Evolutionary conservation across 805 yeast genomes (phyloP).

Genomic region (Kodamaea neixiangensis): DNA sequence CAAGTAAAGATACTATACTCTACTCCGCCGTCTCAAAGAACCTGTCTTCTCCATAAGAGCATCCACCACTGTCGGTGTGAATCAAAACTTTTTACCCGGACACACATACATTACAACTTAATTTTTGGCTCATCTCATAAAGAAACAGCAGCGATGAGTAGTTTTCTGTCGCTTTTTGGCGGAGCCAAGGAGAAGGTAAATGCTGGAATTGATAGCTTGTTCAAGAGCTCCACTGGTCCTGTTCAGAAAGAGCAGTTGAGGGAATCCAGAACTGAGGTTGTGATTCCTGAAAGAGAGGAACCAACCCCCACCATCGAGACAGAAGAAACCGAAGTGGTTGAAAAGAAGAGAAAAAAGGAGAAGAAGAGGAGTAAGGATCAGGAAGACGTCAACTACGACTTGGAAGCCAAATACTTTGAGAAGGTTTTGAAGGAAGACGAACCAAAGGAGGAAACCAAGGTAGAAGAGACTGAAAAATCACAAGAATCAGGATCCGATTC

Average conservation of each 20-base stretch:
- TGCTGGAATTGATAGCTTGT: conserved; percentile 31
- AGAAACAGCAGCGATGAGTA: conserved; percentile 28
- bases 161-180: conserved; percentile 38
- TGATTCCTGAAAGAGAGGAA: conserved; percentile 18
- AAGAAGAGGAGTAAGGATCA: conserved; percentile 23
- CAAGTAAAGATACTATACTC: too few species aligned
- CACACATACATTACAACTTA: too few species aligned
- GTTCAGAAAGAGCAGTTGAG: conserved; percentile 39
- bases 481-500: conserved; percentile 14
- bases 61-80: too few species aligned
- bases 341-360: conserved; percentile 23
- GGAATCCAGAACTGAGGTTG: conserved; percentile 33
- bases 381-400: conserved; percentile 46
- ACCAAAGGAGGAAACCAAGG: conserved; percentile 16
- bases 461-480: conserved; percentile 12
- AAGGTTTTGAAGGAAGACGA: conserved; percentile 46
- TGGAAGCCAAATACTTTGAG: conserved; percentile 56
- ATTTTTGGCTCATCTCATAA: conserved; percentile 10
- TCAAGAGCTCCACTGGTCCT: conserved; percentile 44
- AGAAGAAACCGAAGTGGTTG: conserved; percentile 19
- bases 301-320: conserved; percentile 2
- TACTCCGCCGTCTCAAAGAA: too few species aligned
- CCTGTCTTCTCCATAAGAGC: too few species aligned
- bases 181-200: conserved; percentile 15
- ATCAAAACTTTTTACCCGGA: not conserved